Base-by-base conservation (phyloP, 257 asterid species). In the Solanum virginianum region DNA sequence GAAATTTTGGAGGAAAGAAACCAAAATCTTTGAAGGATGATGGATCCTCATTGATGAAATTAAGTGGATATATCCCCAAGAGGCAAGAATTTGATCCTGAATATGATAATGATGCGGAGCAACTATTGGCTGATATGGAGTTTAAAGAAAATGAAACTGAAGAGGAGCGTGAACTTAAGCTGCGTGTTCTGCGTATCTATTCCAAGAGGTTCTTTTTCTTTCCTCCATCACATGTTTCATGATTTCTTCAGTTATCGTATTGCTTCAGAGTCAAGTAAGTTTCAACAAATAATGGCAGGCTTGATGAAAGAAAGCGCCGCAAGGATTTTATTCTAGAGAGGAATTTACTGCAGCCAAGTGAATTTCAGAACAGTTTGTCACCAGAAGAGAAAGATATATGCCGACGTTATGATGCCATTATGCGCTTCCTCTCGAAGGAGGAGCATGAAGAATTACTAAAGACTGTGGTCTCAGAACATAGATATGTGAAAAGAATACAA, bases 61-160 rank as follows among this genome's bases (percentile, higher is more conserved):
- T 90, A 74, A 91, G 97, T 89, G 98, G 97, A 72, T 95, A 94
- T 91, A 93, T 93, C 84, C 87, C 87, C 6, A 95, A 94, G 82
- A 90, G 98, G 87, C 91, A 90, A 56, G 98, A 95, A 80, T 95
- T 95, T 88, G 98, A 95, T 85, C 90, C 92, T 10, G 98, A 95
- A 86, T 95, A 95, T 75, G 98, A 95, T 87, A 94, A 93, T 86
- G 98, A 95, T 81, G 98, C 98, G 18, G 98, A 95, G 89, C 94
- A 90, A 81, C 70, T 92, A 88, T 90, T 95, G 85, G 97, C 97
- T 57, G 98, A 95, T 84, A 94, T 95, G 98, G 98, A 95, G 87
- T 95, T 95, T 89, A 95, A 95, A 88, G 98, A 94, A 77, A 89
- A 88, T 54, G 98, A 95, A 85, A 88, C 94, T 43, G 95, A 93